Evolutionary conservation across 805 yeast species (phyloP), one percentile per base, ranked within the genome.

Genomic region (Clavispora vitiphila): DNA sequence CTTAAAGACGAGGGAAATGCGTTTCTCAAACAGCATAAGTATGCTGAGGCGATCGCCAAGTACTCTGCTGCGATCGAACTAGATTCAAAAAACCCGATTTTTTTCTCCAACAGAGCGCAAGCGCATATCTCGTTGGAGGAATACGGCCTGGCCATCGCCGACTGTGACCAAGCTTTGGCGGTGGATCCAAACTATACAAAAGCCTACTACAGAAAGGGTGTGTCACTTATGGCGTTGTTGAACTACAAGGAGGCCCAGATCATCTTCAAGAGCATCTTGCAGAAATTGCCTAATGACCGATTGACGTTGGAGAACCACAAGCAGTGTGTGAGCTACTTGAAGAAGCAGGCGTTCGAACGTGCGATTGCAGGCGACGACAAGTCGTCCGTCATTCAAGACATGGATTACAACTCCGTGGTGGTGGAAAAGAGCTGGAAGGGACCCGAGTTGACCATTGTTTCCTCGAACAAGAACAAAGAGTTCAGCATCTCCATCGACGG

Each of bases 81-180:
- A 11, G 83, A 83, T 50, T 61, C 73, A 10, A 50, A 65, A 4
- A 80, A 81, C 39, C 78, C 86, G 2, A 73, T 81, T 24, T 80
- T 83, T 48, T 87, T 71, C 57, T 82, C 96, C 8, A 91, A 91
- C 63, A 73, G 96, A 49, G 96, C 98, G 0, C 89, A 88, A 59
- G 96, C 88, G 1, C 83, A 89, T 51, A 79, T 91, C 56, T 86
- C 88, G 55, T 61, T 81, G 42, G 99, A 91, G 60, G 83, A 82
- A 54, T 90, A 83, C 60, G 98, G 96, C 3, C 71, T 78, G 40
- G 95, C 96, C 1, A 75, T 90, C 2, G 68, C 62, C n/a, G 96
- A 90, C 60, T 81, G 95, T 52, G 76, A 81, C 25, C 64, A 67
- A 34, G 86, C 97, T 1, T 72, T 93, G 34, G 75, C 72, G 37